Evolutionary conservation across 495 filamentous ascomycete species (phyloP).

Genomic region (Tuber microsphaerosporum): DNA sequence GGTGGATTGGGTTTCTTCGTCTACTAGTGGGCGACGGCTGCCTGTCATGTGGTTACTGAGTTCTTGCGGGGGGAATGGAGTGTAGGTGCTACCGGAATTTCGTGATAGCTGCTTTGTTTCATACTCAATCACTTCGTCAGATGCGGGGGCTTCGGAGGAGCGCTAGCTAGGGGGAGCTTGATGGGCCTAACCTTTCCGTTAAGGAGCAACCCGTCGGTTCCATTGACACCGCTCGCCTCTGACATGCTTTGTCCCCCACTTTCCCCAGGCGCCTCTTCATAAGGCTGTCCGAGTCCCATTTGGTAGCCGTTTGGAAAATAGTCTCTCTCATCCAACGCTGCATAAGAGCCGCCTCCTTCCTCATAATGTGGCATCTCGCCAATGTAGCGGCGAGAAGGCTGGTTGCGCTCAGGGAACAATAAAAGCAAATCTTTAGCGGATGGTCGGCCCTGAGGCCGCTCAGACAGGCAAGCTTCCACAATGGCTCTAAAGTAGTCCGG

Average conservation of each 20-base stretch:
- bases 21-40: background rate
- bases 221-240: conserved; percentile 8
- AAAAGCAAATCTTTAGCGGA: conserved; percentile 54
- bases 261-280: conserved; percentile 1
- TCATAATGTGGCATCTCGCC: conserved; percentile 14
- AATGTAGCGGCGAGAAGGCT: conserved; percentile 21
- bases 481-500: conserved; percentile 56
- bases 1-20: background rate
- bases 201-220: conserved; percentile 17
- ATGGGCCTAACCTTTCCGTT: conserved; percentile 19
- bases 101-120: conserved; percentile 22
- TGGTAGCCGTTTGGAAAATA: conserved; percentile 19
- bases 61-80: conserved; percentile 7
- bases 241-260: background rate
- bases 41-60: conserved; percentile 5
- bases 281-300: conserved; percentile 12
- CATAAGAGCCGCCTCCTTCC: background rate
- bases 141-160: conserved; percentile 3
- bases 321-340: conserved; percentile 9
- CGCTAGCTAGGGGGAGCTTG: background rate
- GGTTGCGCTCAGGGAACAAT: conserved; percentile 46
- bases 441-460: conserved; percentile 50
- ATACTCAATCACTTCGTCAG: conserved; percentile 19
- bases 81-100: conserved; percentile 30
- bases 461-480: conserved; percentile 54